A percentile compares a stretch with the other conserved stretches of the same genome.
These are phyloP conservation scores for Vanrija pseudolonga DNA, from an alignment of 1,284 basidiomycete species.

Conservation along the genomic window DNA sequence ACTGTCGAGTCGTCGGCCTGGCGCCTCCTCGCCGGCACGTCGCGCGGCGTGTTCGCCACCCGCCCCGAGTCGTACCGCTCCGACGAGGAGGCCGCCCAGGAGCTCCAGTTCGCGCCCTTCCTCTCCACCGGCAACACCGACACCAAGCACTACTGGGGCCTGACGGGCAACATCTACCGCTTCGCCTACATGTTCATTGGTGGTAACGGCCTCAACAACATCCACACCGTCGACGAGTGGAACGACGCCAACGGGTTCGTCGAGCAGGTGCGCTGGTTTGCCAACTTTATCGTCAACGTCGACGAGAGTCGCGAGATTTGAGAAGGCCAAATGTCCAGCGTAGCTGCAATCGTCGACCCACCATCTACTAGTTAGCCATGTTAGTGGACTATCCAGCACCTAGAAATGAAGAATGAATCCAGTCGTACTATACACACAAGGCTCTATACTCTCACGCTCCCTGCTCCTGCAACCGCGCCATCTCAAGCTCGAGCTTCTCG, in stretches of 20 bases:
- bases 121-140: constrained; percentile 43
- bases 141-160: constrained; percentile 44
- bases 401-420: no score
- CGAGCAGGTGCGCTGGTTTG: constrained; percentile 43
- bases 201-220: constrained; percentile 16
- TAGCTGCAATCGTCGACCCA: no score
- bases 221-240: constrained; percentile 43
- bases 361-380: no score
- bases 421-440: no score
- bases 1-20: constrained; percentile 35
- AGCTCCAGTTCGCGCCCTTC: constrained; percentile 34
- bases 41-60: constrained; percentile 31
- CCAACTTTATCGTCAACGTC: constrained; percentile 40
- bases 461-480: constrained; percentile 21
- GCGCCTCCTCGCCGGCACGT: constrained; percentile 37
- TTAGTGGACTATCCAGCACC: no score
- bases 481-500: constrained; percentile 42
- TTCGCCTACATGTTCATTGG: constrained; percentile 28
- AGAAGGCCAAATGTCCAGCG: not conserved
- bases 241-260: constrained; percentile 33
- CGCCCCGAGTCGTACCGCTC: constrained; percentile 14
- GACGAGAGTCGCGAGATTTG: constrained; percentile 34
- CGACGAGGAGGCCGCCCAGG: constrained; percentile 19
- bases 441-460: not conserved
- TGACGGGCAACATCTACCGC: constrained; percentile 44